phyloP scores from a whole-genome alignment of 345 rosid species.

The Trapa bicornis region DNA sequence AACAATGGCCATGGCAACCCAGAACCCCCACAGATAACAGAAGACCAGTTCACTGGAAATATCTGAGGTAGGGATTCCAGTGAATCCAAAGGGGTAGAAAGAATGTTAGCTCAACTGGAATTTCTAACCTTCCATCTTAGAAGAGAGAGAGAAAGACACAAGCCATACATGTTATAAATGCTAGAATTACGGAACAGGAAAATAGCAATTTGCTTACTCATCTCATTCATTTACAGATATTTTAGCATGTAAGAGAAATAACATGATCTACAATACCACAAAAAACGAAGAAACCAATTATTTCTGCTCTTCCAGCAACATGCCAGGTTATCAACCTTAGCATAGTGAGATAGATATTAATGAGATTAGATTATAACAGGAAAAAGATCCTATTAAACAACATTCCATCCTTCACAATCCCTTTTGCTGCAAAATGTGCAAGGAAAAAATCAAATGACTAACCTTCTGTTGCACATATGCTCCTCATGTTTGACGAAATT shows the following conservation, averaged over 20 bases:
- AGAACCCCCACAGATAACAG: no score
- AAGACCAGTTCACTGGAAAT: neutral
- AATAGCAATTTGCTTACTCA: neutral
- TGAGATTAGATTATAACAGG: neutral
- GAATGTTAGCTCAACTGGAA: neutral
- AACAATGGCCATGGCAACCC: no score
- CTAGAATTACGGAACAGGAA: neutral
- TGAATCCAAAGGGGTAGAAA: neutral
- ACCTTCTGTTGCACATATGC: neutral
- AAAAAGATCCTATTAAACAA: neutral
- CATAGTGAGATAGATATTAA: neutral
- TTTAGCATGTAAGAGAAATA: neutral
- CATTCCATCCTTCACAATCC: neutral
- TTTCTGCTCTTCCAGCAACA: neutral
- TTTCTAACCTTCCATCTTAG: neutral
- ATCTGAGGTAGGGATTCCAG: neutral
- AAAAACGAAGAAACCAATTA: neutral
- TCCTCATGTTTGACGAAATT: neutral
- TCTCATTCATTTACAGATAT: neutral
- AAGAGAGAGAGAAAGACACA: neutral
- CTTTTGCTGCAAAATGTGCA: neutral
- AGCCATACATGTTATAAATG: neutral
- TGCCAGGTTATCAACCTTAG: neutral
- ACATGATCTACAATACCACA: neutral
- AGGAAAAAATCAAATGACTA: neutral